Conservation (phyloP, 2,329 filamentous ascomycete species). For the Cercospora sp. region DNA sequence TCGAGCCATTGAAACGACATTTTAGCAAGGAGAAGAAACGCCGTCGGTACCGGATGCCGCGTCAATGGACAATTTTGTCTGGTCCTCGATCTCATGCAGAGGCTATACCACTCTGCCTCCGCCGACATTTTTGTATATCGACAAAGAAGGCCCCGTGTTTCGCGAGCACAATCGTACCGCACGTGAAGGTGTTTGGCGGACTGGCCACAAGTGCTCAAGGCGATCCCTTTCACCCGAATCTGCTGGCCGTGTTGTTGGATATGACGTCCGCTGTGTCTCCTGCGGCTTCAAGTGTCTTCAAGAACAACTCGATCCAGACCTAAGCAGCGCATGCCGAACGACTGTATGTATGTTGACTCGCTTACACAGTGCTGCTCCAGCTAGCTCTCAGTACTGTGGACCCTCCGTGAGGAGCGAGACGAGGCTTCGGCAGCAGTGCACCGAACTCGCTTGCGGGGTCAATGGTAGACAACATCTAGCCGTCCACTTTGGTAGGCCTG, state of each 20-base stretch:
- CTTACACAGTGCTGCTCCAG: background rate
- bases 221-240: background rate
- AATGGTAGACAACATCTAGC: background rate
- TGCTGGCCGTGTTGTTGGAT: background rate
- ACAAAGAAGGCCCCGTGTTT: background rate
- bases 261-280: background rate
- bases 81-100: no score
- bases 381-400: background rate
- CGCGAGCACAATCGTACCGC: background rate
- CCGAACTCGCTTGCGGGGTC: constrained; percentile 21
- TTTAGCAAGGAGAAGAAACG: no score
- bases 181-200: background rate
- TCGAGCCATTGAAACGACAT: no score
- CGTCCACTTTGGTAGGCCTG: background rate
- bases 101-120: no score
- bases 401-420: constrained; percentile 6
- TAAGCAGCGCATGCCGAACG: background rate
- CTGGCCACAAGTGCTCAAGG: background rate
- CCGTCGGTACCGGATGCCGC: no score
- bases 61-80: no score
- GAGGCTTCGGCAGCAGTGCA: constrained; percentile 8
- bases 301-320: background rate
- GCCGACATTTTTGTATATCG: no score
- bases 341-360: background rate
- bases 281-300: background rate